Evolutionary conservation across 1,284 basidiomycete genomes (phyloP), one percentile per base, ranked within the genome.

Genomic region (Neonothopanus nambi): DNA sequence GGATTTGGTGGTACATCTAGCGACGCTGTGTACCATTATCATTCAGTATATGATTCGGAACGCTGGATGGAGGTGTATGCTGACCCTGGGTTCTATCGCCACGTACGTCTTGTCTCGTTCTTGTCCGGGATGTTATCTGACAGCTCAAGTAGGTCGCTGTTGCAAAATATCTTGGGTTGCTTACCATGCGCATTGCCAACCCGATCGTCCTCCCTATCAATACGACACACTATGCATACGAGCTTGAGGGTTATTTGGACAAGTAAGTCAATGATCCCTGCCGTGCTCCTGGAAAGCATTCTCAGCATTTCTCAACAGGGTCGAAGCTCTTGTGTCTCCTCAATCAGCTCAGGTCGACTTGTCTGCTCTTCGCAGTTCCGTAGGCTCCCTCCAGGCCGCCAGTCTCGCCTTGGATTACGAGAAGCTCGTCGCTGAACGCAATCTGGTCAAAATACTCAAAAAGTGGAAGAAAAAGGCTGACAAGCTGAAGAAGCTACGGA

Each of bases 11-110:
- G 63, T 5, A 76, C 77, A 17, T 63, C 64, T 15, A 68, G 69
- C 43, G 87, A 89, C 61, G 74, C 90, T 2, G 81, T 85, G 3
- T 90, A 89, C 63, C 89, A 90, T 65, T 90, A 89, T 63, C 84
- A 87, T 67, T 87, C 85, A 8, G 78, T 91, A 59, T 93, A 84
- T 65, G 91, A 93, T 67, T 81, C 81, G 6, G 77, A 84, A 61
- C 70, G 76, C 45, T 93, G 87, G 87, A 81, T 87, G 68, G 81
- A 87, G 57, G 62, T 77, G 37, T 93, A 83, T 59, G 87, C 82
- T 45, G 91, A 93, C 65, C 85, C 87, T 1, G 79, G 78, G 3
- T 93, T 90, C 71, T 69, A 79, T 57, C 78, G 81, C 36, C 88
- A 91, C 66, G 81, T 83, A 57, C 46, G 74, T 68, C 17, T 20